A percentile compares a stretch with the other conserved stretches of the same genome.
Evolutionary conservation across 208 protist genomes (phyloP).

Genomic region (Crithidia fasciculata): DNA sequence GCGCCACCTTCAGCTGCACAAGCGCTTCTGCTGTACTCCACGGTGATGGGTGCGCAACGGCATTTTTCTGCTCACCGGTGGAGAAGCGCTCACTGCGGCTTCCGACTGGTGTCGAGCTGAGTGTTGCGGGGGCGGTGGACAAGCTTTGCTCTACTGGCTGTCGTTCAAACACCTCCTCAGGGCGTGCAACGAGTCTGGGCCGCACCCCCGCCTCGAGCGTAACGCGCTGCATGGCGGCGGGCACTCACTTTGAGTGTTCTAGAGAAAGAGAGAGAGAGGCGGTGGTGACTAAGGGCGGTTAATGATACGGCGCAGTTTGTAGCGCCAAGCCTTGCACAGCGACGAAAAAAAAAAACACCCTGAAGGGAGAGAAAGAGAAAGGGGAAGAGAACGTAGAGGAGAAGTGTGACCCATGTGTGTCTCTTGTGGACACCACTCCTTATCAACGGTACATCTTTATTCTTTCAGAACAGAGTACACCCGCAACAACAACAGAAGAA

Average conservation of each 20-base stretch:
- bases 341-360: neutral
- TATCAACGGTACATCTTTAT: too few relatives aligned
- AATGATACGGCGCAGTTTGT: neutral
- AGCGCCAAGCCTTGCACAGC: neutral
- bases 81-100: neutral
- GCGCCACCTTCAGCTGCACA: conserved; percentile 10
- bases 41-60: neutral
- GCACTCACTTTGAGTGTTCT: neutral
- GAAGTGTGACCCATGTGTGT: too few relatives aligned
- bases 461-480: too few relatives aligned
- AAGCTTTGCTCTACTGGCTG: too few relatives aligned
- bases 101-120: too few relatives aligned
- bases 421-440: too few relatives aligned
- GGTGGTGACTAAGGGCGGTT: neutral
- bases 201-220: conserved; percentile 6
- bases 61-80: neutral
- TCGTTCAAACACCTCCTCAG: conserved; percentile 10
- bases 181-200: conserved; percentile 6
- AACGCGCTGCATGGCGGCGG: conserved; percentile 8
- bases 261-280: neutral
- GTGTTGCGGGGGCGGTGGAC: too few relatives aligned
- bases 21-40: conserved; percentile 15
- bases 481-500: too few relatives aligned
- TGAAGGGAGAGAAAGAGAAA: too few relatives aligned
- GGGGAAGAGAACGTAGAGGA: too few relatives aligned